phyloP scores from a whole-genome alignment of 1,139 yeast genomes.

The Magnusiomyces tetraspermus region DNA sequence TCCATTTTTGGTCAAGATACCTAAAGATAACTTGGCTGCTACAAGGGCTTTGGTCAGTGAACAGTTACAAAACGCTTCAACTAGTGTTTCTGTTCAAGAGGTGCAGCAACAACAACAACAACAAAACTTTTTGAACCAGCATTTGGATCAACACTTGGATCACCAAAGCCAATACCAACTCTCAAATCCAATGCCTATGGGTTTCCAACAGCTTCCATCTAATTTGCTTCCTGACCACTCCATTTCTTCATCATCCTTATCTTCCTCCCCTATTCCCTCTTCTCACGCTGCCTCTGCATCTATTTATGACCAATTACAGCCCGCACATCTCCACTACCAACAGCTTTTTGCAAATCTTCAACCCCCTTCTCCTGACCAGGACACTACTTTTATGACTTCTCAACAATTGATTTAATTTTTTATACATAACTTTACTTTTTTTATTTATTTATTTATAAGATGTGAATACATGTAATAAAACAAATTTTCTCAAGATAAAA shows the following conservation, averaged over 20 bases:
- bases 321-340: background rate
- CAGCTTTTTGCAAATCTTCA: background rate
- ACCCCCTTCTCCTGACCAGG: background rate
- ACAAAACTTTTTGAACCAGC: background rate
- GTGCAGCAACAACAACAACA: background rate
- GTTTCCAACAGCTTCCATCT: no score
- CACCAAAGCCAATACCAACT: no score
- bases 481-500: no score
- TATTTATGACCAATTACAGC: background rate
- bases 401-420: no score
- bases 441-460: no score
- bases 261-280: background rate
- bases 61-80: background rate
- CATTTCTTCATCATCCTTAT: background rate
- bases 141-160: background rate
- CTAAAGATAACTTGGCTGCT: constrained; percentile 8
- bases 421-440: no score
- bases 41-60: constrained; percentile 4
- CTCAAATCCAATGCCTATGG: no score
- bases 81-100: background rate
- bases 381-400: no score
- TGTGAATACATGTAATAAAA: no score
- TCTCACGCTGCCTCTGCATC: background rate
- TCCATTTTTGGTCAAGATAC: constrained; percentile 13
- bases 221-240: no score